phyloP scores from a whole-genome alignment of 176 grass and related monocot species.

The Phyllostachys edulis region DNA sequence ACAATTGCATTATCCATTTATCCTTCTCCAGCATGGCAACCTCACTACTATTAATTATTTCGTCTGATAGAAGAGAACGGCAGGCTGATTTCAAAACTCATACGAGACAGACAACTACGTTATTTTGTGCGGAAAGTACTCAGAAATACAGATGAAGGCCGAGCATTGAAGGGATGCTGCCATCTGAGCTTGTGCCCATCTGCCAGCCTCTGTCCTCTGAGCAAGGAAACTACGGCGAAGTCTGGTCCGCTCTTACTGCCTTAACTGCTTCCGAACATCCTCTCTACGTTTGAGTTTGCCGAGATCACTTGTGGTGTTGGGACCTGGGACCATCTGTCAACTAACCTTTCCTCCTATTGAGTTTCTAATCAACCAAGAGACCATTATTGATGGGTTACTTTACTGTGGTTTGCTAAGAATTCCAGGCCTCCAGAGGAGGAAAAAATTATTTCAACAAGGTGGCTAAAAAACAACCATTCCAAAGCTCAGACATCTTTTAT shows the following conservation, averaged over 20 bases:
- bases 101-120: conserved; percentile 10
- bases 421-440: neutral
- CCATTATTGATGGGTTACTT: neutral
- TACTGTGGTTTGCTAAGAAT: neutral
- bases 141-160: conserved; percentile 4
- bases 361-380: neutral
- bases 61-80: neutral
- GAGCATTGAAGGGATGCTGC: neutral
- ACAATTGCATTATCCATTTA: neutral
- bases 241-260: neutral
- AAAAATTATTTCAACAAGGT: conserved; percentile 37
- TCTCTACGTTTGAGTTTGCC: neutral
- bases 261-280: conserved; percentile 14
- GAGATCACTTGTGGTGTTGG: neutral
- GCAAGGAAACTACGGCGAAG: neutral
- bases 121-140: neutral
- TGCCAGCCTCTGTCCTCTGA: neutral
- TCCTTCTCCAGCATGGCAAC: neutral
- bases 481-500: conserved; percentile 28
- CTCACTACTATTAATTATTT: neutral
- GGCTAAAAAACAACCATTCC: conserved; percentile 5
- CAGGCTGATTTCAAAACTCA: conserved; percentile 28
- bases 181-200: neutral
- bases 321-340: conserved; percentile 11
- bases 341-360: conserved; percentile 28